Base-by-base conservation (phyloP, 2,329 filamentous ascomycete genomes). In the Claviceps maximensis region DNA sequence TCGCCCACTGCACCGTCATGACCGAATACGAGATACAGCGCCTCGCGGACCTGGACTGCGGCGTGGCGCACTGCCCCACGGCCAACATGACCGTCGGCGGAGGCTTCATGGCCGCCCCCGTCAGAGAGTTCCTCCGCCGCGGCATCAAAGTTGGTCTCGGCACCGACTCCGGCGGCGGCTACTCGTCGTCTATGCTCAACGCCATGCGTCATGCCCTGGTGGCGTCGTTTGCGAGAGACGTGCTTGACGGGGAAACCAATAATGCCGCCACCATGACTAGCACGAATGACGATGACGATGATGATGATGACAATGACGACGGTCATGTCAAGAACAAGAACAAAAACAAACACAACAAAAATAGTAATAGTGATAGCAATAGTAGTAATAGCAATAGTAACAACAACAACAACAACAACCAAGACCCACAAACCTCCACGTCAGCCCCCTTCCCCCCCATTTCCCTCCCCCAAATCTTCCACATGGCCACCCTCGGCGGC, bases 1-100 rank as follows among this genome's bases (percentile, higher is more conserved):
- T 86, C 0, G 83, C 83, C 0, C 83, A 86, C 61, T 84, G 82
- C 65, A 84, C 79, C 53, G 74, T 79, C 60, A 76, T 84, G 66
- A 73, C 69, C 5, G 73, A 78, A 2, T 69, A 76, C 31, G 83
- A 86, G 62, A 73, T 77, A 47, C 57, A 64, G 1, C 67, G 69
- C 5, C 58, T 85, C 1, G 58, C 64, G 15, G 62, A 67, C 9
- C 66, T 79, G 9, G 64, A 65, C 0, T 83, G 80, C 57, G 80
- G 81, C 19, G 70, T 85, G 1, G 79, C 81, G 0, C 82, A 85
- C 59, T 85, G 82, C 54, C 82, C 82, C 0, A 74, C 80, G 1
- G 72, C 80, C 10, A 85, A 84, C 62, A 83, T 82, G 67, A 82
- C 78, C 0, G 73, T 79, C 0, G 77, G 78, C 2, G 78, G 75